phyloP scores from a whole-genome alignment of 177 flowering plant genomes.

The Vitis hybrid region DNA sequence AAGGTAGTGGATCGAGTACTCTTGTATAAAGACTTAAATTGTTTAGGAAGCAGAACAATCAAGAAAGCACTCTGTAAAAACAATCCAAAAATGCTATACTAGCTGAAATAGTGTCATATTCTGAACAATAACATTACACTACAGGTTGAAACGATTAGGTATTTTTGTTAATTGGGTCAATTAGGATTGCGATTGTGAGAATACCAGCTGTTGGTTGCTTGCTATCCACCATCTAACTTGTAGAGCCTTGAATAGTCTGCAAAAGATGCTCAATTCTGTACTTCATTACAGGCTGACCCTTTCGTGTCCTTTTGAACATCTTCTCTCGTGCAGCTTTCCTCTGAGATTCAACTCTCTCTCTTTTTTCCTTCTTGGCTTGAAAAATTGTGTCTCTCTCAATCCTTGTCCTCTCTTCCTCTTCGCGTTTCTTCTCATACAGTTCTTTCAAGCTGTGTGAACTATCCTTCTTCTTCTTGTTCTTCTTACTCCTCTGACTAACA shows the following conservation, averaged over 20 bases:
- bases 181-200: background rate
- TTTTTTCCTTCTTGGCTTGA: conserved; percentile 62
- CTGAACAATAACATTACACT: background rate
- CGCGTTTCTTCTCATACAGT: conserved; percentile 56
- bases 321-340: conserved; percentile 55
- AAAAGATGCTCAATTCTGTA: conserved; percentile 79
- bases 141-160: no score
- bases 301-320: conserved; percentile 72
- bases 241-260: conserved; percentile 53
- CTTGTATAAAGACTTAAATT: no score
- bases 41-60: no score
- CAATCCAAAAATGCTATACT: conserved; percentile 1
- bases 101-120: background rate
- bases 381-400: conserved; percentile 61
- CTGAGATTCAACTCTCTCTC: conserved; percentile 45
- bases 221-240: background rate
- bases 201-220: no score
- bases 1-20: no score
- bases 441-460: conserved; percentile 33
- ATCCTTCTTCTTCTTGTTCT: conserved; percentile 32
- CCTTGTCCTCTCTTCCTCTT: conserved; percentile 68
- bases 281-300: conserved; percentile 94
- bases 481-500: conserved; percentile 7
- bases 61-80: no score
- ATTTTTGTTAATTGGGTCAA: background rate